These are phyloP conservation scores for Xylaria sp. DNA, from an alignment of 2,329 filamentous ascomycete species.

Conservation along the genomic window DNA sequence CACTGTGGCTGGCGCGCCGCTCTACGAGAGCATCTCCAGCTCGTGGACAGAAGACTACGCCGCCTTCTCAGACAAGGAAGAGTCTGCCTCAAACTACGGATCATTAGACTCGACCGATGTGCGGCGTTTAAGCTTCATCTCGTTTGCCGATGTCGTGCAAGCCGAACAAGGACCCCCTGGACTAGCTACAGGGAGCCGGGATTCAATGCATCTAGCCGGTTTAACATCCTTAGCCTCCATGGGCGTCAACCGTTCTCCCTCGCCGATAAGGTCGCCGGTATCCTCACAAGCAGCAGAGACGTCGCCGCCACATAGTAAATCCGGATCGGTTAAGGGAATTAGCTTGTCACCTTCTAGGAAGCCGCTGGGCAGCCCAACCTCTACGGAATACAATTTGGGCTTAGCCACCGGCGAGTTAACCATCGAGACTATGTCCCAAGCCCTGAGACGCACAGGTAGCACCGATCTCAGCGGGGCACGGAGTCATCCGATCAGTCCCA, in stretches of 20 bases:
- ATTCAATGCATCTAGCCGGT: conserved; percentile 76
- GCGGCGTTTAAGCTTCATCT: conserved; percentile 90
- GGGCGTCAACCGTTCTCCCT: conserved; percentile 74
- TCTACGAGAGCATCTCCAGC: conserved; percentile 56
- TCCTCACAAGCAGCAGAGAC: conserved; percentile 75
- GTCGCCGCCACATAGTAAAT: conserved; percentile 80
- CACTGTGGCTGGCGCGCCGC: conserved; percentile 65
- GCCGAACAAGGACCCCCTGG: conserved; percentile 75
- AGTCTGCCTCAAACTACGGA: conserved; percentile 79
- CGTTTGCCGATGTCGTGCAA: conserved; percentile 94
- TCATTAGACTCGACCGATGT: conserved; percentile 81
- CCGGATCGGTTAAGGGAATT: conserved; percentile 77
- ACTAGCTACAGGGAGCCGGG: conserved; percentile 64
- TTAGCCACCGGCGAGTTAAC: conserved; percentile 73
- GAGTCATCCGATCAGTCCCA: conserved; percentile 68
- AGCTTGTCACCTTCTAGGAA: conserved; percentile 73
- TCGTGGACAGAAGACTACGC: conserved; percentile 69
- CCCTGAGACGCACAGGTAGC: conserved; percentile 84
- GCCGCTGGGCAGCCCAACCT: conserved; percentile 71
- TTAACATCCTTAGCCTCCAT: conserved; percentile 68
- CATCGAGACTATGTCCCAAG: conserved; percentile 94
- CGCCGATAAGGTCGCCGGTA: conserved; percentile 81
- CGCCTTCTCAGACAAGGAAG: conserved; percentile 65
- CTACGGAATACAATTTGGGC: conserved; percentile 60
- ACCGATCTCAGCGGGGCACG: conserved; percentile 73